A percentile compares a stretch with the other conserved stretches of the same genome.
phyloP scores from a whole-genome alignment of 306 rosid genomes.

The Malus sylvestris region DNA sequence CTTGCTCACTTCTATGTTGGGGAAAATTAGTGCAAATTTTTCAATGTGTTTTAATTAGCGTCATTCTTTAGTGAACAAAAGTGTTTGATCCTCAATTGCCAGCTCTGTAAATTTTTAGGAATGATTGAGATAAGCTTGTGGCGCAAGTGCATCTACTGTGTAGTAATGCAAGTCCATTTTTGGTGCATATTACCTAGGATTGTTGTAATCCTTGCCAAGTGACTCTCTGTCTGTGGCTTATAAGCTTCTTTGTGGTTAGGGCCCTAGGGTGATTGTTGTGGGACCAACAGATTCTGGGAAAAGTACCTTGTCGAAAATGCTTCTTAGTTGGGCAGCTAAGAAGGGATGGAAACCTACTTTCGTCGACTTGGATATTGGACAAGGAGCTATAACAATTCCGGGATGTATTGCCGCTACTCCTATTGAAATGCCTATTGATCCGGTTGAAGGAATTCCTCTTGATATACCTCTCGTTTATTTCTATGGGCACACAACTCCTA shows the following conservation, averaged over 20 bases:
- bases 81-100: no score
- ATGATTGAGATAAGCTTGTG: neutral
- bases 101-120: neutral
- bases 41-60: neutral
- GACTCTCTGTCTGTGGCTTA: slow-evolving; percentile 2
- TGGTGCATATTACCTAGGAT: neutral
- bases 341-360: slow-evolving; percentile 94
- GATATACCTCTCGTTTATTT: slow-evolving; percentile 93
- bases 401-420: slow-evolving; percentile 96
- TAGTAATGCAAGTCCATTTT: neutral
- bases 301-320: slow-evolving; percentile 85
- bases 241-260: slow-evolving; percentile 39
- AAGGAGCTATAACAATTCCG: slow-evolving; percentile 88
- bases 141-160: neutral
- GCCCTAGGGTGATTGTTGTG: slow-evolving; percentile 95
- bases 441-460: slow-evolving; percentile 90
- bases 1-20: neutral
- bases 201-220: slow-evolving; percentile 5
- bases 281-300: slow-evolving; percentile 94
- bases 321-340: slow-evolving; percentile 97
- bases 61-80: neutral
- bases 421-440: slow-evolving; percentile 93
- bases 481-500: slow-evolving; percentile 77
- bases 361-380: slow-evolving; percentile 94
- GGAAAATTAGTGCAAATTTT: neutral